Percentiles rank a stretch among this genome's conserved stretches.
These are phyloP conservation scores for Scedosporium minutisporum DNA, from an alignment of 2,329 filamentous ascomycete genomes.

Conservation along the genomic window DNA sequence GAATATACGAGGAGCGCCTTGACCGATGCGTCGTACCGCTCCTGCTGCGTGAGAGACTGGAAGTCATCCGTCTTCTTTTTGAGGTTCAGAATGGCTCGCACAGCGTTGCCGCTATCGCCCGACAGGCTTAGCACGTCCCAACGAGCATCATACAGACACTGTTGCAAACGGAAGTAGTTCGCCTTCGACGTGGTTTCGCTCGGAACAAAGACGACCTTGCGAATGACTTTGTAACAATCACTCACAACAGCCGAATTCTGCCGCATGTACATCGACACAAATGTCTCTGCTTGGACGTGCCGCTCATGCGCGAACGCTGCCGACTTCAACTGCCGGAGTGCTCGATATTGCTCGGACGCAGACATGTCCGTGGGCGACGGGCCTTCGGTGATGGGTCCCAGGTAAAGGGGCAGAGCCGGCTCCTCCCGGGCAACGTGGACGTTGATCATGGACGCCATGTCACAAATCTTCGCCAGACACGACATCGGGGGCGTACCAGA, in stretches of 20 bases:
- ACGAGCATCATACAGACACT: conserved; percentile 17
- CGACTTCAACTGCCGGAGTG: conserved; percentile 23
- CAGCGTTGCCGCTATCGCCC: not conserved
- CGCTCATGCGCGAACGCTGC: conserved; percentile 23
- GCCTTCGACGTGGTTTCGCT: conserved; percentile 15
- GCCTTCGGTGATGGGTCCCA: conserved; percentile 26
- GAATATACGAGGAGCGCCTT: not conserved
- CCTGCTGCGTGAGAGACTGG: not conserved
- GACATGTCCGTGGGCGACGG: conserved; percentile 19
- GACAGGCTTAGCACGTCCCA: conserved; percentile 11
- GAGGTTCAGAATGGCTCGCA: not conserved
- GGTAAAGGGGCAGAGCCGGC: conserved; percentile 19
- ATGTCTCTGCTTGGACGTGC: conserved; percentile 21
- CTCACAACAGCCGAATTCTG: conserved; percentile 20
- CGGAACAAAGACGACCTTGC: conserved; percentile 17
- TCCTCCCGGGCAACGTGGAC: conserved; percentile 28
- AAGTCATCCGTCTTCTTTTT: not conserved
- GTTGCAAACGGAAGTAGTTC: conserved; percentile 19
- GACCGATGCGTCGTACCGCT: not conserved
- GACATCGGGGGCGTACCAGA: conserved; percentile 31
- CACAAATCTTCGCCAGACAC: conserved; percentile 25
- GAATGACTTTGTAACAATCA: conserved; percentile 11
- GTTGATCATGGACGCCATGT: conserved; percentile 23
- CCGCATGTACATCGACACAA: conserved; percentile 20
- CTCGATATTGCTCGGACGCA: conserved; percentile 22